These are phyloP conservation scores for Phtheirospermum japonicum DNA, from an alignment of 257 asterid genomes.

Conservation along the genomic window DNA sequence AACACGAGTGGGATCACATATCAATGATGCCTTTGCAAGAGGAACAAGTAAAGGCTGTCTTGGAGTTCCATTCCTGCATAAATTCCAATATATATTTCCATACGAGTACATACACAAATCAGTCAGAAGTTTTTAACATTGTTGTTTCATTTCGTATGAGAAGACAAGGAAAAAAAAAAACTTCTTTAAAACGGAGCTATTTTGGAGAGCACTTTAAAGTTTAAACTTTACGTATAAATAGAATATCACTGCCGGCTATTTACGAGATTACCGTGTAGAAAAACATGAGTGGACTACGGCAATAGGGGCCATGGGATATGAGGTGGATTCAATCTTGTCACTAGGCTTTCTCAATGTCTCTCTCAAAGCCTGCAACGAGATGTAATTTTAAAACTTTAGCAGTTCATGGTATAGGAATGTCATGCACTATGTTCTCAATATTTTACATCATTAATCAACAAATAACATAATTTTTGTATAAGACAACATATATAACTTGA, in stretches of 20 bases:
- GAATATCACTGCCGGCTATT: not conserved
- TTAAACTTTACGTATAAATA: too few species aligned
- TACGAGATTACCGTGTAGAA: conserved; percentile 67
- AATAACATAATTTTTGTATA: too few species aligned
- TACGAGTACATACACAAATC: conserved; percentile 3
- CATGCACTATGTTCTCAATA: too few species aligned
- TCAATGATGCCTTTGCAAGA: conserved; percentile 77
- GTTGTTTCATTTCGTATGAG: not conserved
- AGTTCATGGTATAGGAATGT: too few species aligned
- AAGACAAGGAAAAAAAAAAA: not conserved
- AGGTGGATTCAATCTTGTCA: conserved; percentile 35
- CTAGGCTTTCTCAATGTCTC: conserved; percentile 50
- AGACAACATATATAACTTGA: too few species aligned
- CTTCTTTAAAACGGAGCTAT: not conserved
- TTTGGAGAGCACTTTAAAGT: not conserved
- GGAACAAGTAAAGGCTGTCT: conserved; percentile 97
- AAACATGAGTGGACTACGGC: conserved; percentile 74
- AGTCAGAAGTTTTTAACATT: not conserved
- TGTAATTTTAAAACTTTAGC: not conserved
- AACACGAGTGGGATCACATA: conserved; percentile 65
- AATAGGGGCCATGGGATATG: conserved; percentile 90
- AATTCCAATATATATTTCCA: not conserved
- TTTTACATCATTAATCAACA: too few species aligned
- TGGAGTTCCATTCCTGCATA: conserved; percentile 86
- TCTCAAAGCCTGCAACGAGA: conserved; percentile 57